A percentile compares a stretch with the other conserved stretches of the same genome.
Evolutionary conservation across 257 asterid genomes (phyloP).

Genomic region (Handroanthus guayacan): DNA sequence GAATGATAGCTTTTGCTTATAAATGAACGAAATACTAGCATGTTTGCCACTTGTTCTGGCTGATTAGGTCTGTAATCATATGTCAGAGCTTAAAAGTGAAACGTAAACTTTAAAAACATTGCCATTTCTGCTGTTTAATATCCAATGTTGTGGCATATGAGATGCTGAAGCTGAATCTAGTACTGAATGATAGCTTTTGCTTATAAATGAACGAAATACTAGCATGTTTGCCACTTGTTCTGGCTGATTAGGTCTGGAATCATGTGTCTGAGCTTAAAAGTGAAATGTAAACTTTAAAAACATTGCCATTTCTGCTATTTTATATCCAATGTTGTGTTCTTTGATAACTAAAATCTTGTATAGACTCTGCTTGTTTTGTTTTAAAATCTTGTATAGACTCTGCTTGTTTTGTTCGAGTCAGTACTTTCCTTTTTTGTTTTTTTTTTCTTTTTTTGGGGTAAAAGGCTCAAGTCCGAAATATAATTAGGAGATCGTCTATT

Average conservation of each 20-base stretch:
- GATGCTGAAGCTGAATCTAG: conserved; percentile 18
- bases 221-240: conserved; percentile 3
- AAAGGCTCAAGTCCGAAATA: background rate
- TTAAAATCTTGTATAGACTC: background rate
- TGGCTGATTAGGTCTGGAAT: background rate
- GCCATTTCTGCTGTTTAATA: background rate
- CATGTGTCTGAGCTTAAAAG: background rate
- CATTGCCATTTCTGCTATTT: background rate
- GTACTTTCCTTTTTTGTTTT: conserved; percentile 10
- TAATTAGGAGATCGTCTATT: conserved; percentile 18
- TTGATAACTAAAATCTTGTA: background rate
- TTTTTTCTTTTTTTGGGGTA: no score
- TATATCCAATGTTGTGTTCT: background rate
- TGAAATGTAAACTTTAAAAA: background rate
- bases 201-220: background rate
- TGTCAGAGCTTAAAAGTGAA: background rate
- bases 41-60: background rate
- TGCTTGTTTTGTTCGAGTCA: conserved; percentile 6
- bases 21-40: conserved; percentile 9
- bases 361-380: background rate
- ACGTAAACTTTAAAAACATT: background rate
- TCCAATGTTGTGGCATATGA: background rate
- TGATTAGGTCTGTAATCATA: background rate
- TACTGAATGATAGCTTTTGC: conserved; percentile 4
- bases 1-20: background rate